Evolutionary conservation across 306 rosid species (phyloP).

Genomic region (Dalbergia cochinchinensis): DNA sequence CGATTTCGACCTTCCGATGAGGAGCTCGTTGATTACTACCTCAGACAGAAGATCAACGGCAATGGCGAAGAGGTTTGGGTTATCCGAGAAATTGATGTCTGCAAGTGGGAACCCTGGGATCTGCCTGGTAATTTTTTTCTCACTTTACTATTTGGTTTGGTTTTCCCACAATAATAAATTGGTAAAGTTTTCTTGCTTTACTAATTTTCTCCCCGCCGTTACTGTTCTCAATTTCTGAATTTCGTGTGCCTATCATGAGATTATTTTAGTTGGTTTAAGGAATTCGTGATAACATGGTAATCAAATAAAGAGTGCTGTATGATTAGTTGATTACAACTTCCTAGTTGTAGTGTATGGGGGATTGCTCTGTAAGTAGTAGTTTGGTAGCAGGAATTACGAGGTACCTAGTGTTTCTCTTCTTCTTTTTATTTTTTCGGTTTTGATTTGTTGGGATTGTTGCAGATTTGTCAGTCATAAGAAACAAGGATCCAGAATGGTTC

Average conservation of each 20-base stretch:
- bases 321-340: too few relatives aligned
- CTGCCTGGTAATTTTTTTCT: slow-evolving; percentile 70
- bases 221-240: not conserved
- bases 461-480: slow-evolving; percentile 77
- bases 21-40: slow-evolving; percentile 81
- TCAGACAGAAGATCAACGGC: slow-evolving; percentile 85
- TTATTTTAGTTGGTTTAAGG: not conserved
- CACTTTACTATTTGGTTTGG: not conserved
- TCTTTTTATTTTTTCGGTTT: slow-evolving; percentile 4
- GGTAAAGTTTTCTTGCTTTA: slow-evolving; percentile 35
- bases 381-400: not conserved
- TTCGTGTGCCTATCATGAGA: not conserved
- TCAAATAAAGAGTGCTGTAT: not conserved
- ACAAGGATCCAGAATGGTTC: slow-evolving; percentile 96
- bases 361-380: not conserved
- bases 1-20: slow-evolving; percentile 90
- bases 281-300: not conserved
- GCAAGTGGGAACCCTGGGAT: slow-evolving; percentile 98
- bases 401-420: not conserved
- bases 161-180: not conserved
- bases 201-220: not conserved
- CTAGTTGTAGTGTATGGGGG: not conserved
- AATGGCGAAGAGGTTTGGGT: slow-evolving; percentile 71
- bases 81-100: slow-evolving; percentile 91
- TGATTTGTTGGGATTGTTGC: slow-evolving; percentile 8